Base-by-base conservation (phyloP, 441 rosid genomes). In the Aquilaria agallochum region DNA sequence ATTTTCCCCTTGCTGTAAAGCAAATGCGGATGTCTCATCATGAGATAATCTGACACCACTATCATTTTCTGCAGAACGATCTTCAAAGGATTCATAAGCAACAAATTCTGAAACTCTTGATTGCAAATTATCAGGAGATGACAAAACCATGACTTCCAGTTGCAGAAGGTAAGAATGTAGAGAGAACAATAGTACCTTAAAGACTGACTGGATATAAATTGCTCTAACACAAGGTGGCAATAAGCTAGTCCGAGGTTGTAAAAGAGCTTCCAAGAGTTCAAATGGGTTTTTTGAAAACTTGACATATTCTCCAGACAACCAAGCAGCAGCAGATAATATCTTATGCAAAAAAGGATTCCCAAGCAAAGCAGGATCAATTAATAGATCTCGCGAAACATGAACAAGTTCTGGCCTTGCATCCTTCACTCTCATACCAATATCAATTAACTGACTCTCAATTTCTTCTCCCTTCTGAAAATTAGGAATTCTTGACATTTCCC, bases 291-390 rank as follows among this genome's bases (percentile, higher is more conserved):
- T 86, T 13, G 79, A 84, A 62, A 79, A 86, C 67, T 89, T 83
- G 58, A 90, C 86, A 58, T 85, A 90, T 59, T 91, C 96, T 42
- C 96, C 97, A 13, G 87, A 85, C 11, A 76, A 77, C 96, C 96
- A 94, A 33, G 97, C 94, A 69, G 95, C 88, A 69, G 96, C 96
- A 27, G 84, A 85, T 69, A 91, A 66, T 66, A 91, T 77, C 20
- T 84, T 78, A 68, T 83, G 83, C 85, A 91, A 67, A 81, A 74
- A 87, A 44, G 75, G 79, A 71, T 91, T 86, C 27, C 96, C 94
- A 60, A 94, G 94, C 67, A 94, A 78, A 27, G 97, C 96, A 65
- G 97, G 97, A 83, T 91, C 97, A 66, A 89, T 91, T 50, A 94
- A 74, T 71, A 91, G 76, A 48, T 80, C 83, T 59, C 90, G 88